A percentile compares a stretch with the other conserved stretches of the same genome.
Conservation (phyloP, 2,329 filamentous ascomycete genomes). For the Boeremia lycopersici region DNA sequence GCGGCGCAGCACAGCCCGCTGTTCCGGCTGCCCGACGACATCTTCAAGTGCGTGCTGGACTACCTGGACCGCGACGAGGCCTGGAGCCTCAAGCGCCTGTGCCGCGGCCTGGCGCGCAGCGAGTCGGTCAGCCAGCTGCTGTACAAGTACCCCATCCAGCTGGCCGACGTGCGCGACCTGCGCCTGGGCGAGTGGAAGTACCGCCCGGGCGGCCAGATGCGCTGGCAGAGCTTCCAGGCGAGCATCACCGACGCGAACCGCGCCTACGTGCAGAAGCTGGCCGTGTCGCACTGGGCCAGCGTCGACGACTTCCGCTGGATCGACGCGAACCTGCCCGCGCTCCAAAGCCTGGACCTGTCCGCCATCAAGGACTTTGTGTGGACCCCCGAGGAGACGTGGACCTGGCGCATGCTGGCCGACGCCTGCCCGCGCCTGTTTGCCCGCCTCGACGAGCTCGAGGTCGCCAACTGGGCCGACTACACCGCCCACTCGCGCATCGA, state of each 20-base stretch:
- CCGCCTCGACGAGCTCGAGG: constrained; percentile 42
- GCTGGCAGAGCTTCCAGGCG: constrained; percentile 41
- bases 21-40: constrained; percentile 43
- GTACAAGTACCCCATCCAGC: constrained; percentile 41
- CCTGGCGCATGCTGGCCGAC: constrained; percentile 42
- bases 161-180: constrained; percentile 39
- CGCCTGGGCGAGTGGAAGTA: constrained; percentile 45
- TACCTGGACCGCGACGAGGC: constrained; percentile 43
- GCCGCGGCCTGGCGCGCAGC: constrained; percentile 40
- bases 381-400: constrained; percentile 47
- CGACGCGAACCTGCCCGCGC: constrained; percentile 42
- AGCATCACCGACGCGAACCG: constrained; percentile 43
- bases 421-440: constrained; percentile 40
- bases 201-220: constrained; percentile 28
- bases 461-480: constrained; percentile 47
- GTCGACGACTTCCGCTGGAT: constrained; percentile 47
- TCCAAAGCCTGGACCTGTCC: constrained; percentile 42
- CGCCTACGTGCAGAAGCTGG: constrained; percentile 41
- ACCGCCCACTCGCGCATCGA: constrained; percentile 44
- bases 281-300: constrained; percentile 45
- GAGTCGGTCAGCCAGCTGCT: constrained; percentile 40
- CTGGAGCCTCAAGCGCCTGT: constrained; percentile 42
- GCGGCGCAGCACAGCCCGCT: constrained; percentile 32
- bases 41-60: constrained; percentile 46
- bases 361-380: constrained; percentile 48